A percentile compares a stretch with the other conserved stretches of the same genome.
These are phyloP conservation scores for Paracoccidioides brasiliensis DNA, from an alignment of 2,329 filamentous ascomycete species.

Conservation along the genomic window DNA sequence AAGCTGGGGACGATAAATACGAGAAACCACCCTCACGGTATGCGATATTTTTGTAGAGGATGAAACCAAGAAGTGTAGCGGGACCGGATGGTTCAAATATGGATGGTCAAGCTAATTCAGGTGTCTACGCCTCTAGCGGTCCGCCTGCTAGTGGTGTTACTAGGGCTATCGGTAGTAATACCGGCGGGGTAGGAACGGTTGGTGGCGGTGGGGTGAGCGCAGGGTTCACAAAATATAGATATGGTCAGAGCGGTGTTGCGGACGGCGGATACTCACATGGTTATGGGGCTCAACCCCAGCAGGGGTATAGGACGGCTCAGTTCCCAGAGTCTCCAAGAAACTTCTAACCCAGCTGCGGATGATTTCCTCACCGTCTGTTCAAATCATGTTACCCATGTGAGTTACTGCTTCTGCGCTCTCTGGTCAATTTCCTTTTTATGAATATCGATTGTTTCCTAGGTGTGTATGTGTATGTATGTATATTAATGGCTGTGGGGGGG, in stretches of 20 bases:
- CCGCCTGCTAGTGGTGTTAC: not conserved
- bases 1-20: not conserved
- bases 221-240: conserved; percentile 4
- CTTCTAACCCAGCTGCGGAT: not conserved
- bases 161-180: not conserved
- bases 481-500: not conserved
- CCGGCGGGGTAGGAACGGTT: not conserved
- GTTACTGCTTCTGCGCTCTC: not conserved
- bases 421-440: no score
- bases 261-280: conserved; percentile 8
- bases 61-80: not conserved
- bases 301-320: not conserved
- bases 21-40: conserved; percentile 8
- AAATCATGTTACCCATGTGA: no score
- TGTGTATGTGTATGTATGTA: not conserved
- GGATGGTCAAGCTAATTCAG: not conserved
- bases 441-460: no score
- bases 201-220: not conserved
- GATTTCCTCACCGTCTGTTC: not conserved
- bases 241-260: conserved; percentile 9
- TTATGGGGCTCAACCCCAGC: conserved; percentile 5
- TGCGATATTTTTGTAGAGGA: conserved; percentile 3
- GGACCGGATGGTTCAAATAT: not conserved
- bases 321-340: not conserved
- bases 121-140: not conserved